Percentiles rank a stretch among this genome's conserved stretches.
Conservation (phyloP, 176 grass and related monocot genomes). For the Zizania latifolia region DNA sequence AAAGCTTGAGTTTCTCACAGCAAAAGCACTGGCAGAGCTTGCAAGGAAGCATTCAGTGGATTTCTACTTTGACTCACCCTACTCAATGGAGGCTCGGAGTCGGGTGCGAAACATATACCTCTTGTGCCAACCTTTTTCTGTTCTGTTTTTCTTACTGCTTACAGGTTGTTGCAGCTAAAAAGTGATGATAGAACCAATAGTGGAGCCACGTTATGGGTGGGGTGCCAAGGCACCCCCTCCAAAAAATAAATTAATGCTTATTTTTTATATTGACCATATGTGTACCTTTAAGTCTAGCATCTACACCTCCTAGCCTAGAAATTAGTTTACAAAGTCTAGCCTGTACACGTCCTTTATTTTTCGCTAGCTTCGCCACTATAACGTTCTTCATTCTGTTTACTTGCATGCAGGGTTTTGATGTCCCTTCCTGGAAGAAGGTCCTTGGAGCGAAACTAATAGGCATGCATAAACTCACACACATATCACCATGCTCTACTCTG, state of each 20-base stretch:
- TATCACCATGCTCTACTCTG: neutral
- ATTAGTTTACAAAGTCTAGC: too few species aligned
- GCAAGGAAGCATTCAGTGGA: conserved; percentile 81
- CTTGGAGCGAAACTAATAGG: conserved; percentile 86
- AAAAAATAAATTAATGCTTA: too few species aligned
- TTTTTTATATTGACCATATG: too few species aligned
- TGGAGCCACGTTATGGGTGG: too few species aligned
- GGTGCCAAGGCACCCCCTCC: too few species aligned
- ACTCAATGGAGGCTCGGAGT: conserved; percentile 69
- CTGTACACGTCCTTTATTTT: too few species aligned
- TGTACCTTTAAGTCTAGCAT: too few species aligned
- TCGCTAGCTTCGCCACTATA: too few species aligned
- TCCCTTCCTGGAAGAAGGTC: conserved; percentile 70
- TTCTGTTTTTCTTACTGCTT: neutral
- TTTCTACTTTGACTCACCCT: conserved; percentile 87
- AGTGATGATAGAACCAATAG: neutral
- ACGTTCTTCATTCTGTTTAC: neutral
- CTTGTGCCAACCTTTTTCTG: neutral
- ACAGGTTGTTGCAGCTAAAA: neutral
- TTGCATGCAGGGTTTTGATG: conserved; percentile 77
- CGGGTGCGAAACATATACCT: conserved; percentile 33
- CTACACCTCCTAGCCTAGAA: too few species aligned
- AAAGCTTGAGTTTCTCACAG: conserved; percentile 30
- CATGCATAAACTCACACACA: neutral
- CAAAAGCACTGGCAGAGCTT: conserved; percentile 71